These are phyloP conservation scores for Penicillium oxalicum DNA, from an alignment of 2,329 filamentous ascomycete genomes.

Conservation along the genomic window DNA sequence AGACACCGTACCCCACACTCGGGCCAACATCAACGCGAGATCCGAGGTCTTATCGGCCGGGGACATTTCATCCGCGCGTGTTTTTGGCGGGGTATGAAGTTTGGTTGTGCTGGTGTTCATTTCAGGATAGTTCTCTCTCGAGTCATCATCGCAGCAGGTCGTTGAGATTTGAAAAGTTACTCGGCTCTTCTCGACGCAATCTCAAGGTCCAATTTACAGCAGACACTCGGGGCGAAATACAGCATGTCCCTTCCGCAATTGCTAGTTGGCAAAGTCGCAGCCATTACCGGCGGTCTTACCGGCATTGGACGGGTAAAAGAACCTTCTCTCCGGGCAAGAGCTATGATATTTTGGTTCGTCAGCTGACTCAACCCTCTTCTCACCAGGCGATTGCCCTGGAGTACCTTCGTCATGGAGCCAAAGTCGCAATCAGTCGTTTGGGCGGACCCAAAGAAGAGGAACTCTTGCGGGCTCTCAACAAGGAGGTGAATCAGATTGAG, in stretches of 20 bases:
- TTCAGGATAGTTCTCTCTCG: no score
- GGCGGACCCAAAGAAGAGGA: constrained; percentile 38
- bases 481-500: constrained; percentile 26
- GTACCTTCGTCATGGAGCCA: constrained; percentile 70
- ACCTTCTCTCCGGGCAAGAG: neutral
- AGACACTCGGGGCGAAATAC: neutral
- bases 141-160: no score
- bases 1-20: constrained; percentile 18
- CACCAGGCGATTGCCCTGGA: constrained; percentile 67
- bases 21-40: constrained; percentile 29
- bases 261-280: constrained; percentile 68
- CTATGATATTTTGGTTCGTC: neutral
- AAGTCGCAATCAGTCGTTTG: constrained; percentile 75
- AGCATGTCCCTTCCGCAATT: constrained; percentile 42
- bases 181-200: no score
- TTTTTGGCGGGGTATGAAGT: no score
- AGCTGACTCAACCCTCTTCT: neutral
- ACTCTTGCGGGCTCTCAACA: constrained; percentile 26
- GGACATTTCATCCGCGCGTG: neutral
- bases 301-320: constrained; percentile 63
- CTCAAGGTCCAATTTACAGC: no score
- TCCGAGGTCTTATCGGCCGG: constrained; percentile 22
- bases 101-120: neutral
- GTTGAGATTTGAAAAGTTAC: no score
- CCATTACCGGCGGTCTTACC: constrained; percentile 80